Base-by-base conservation (phyloP, 108 stramenopile species). In the Skeletonema marinoi region DNA sequence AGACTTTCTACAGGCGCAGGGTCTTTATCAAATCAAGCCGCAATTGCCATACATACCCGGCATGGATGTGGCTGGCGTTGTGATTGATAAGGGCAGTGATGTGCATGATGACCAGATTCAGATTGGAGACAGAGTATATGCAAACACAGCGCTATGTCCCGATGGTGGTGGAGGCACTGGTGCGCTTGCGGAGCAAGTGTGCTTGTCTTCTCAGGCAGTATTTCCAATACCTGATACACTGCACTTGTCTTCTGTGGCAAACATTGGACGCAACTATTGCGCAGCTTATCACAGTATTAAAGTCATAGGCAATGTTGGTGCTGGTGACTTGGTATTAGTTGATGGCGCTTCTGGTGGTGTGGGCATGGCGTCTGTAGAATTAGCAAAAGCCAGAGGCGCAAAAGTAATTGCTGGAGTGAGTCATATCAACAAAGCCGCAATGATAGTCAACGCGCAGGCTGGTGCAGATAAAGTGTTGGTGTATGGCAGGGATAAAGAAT, bases 291-390 rank as follows among this genome's bases (percentile, higher is more conserved):
- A 91, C 76, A 86, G 88, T 17, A 67, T 91, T 4, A 85, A 84
- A 46, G 83, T 81, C 1, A 88, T 91, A 60, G 90, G 90, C 8
- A 73, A 80, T 6, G 77, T 85, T 1, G 80, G 76, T 7, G 69
- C 79, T 8, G 65, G 68, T 32, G 87, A 86, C 44, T 66, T 91
- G 21, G 88, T 91, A 0, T 60, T 91, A 21, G 88, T 91, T 4
- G 87, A 87, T 59, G 90, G 90, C 31, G 88, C 90, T 12, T 87
- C 86, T 38, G 90, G 90, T n/a, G 90, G 90, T 14, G 88, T 91
- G 12, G 90, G 90, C 16, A 91, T 91, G 90, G 90, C 88, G 5
- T 81, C 90, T n/a, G 82, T 91, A 51, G 90, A 91, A 68, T 54
- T 91, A 29, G 88, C 88, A 36, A 88, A 84, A 65, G 90, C 90